phyloP scores from a whole-genome alignment of 345 rosid genomes.

The Citrus medica region DNA sequence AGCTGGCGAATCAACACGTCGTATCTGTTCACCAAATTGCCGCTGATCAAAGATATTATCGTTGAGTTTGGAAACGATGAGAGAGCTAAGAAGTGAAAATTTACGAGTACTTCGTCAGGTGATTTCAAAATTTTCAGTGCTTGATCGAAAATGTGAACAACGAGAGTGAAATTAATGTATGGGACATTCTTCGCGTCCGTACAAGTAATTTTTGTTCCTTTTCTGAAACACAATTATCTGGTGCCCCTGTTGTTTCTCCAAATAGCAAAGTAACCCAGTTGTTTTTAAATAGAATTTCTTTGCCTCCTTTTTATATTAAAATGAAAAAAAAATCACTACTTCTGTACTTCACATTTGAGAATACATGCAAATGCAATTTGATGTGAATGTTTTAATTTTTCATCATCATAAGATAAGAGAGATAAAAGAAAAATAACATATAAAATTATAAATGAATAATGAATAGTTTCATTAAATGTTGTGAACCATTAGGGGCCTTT shows the following conservation, averaged over 20 bases:
- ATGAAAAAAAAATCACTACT: no score
- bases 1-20: background rate
- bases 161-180: background rate
- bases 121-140: background rate
- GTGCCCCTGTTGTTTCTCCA: background rate
- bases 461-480: background rate
- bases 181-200: background rate
- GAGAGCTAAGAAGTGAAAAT: background rate
- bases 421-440: no score
- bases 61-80: background rate
- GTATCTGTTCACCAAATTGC: conserved; percentile 1
- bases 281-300: background rate
- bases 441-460: no score
- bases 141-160: background rate
- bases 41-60: conserved; percentile 16
- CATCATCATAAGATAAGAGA: no score
- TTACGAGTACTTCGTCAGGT: conserved; percentile 12
- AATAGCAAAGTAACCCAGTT: background rate
- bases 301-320: background rate
- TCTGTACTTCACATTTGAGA: no score
- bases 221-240: background rate
- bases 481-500: background rate
- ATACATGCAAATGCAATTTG: no score
- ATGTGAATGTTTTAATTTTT: no score
- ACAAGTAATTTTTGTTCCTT: no score